Evolutionary conservation across 495 filamentous ascomycete species (phyloP), one percentile per base, ranked within the genome.

Genomic region (Ramalina peruviana): DNA sequence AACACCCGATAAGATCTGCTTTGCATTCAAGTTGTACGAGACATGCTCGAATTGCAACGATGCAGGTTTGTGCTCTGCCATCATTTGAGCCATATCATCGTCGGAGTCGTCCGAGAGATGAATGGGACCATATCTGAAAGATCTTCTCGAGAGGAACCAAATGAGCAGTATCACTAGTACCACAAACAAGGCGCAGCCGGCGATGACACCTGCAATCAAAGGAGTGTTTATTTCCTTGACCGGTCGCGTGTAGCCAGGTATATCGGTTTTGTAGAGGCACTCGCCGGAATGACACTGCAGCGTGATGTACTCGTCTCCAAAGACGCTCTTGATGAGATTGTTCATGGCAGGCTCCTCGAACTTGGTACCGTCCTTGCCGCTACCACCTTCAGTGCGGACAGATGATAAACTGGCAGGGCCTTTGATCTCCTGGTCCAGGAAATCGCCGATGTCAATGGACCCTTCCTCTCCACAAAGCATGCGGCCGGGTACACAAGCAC

Each of bases 211-310:
- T 17, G 92, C 92, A 58, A 98, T 97, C 41, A 98, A 71, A 11
- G 93, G 92, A 1, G 89, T 98, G 62, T 98, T 98, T 69, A 98
- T 97, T 59, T 83, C 80, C 67, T 96, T 96, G 45, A 97, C 71
- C 4, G 89, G 85, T 38, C 87, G 77, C 48, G 83, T 68, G 61
- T 92, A 97, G 25, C 92, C 93, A 11, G 92, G 92, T 17, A 95
- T 82, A 51, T 96, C 86, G 10, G 88, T 93, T 53, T 80, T 76
- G 65, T 94, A 85, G 25, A 98, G 68, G 71, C 92, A 98, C 64
- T 98, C 92, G 49, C 92, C 92, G 17, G 88, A 73, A 53, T 81
- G 67, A 61, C 92, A 98, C 36, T 79, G 72, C 42, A 98, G 66
- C 37, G 80, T 74, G 54, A 98, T 98, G 58, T 80, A 96, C 52